These are phyloP conservation scores for Ceratocystis eucalypticola DNA, from an alignment of 2,329 filamentous ascomycete species.

Conservation along the genomic window DNA sequence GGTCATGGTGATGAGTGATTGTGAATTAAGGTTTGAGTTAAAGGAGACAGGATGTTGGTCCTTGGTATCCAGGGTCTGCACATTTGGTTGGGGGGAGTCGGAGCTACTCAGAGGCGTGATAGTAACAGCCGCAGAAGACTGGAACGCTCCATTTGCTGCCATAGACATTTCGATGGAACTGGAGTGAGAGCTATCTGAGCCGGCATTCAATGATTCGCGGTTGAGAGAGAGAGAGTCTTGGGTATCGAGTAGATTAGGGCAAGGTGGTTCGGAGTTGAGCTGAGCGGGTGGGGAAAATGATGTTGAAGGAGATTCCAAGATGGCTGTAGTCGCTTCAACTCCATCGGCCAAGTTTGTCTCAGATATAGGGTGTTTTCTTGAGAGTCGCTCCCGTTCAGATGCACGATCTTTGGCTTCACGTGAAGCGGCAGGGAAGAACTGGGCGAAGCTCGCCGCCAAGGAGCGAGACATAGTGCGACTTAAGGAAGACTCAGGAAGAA, in stretches of 20 bases:
- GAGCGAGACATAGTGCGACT: constrained; percentile 62
- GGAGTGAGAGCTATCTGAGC: constrained; percentile 57
- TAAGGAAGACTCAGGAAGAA: neutral
- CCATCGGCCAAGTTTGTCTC: neutral
- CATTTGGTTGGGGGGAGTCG: constrained; percentile 33
- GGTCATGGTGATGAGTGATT: neutral
- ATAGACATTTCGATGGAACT: constrained; percentile 36
- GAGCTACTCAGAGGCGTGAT: constrained; percentile 38
- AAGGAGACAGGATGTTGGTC: constrained; percentile 17
- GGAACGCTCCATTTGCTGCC: neutral
- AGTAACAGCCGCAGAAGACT: constrained; percentile 30
- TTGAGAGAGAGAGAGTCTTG: constrained; percentile 40
- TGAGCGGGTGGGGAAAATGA: neutral
- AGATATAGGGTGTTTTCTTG: constrained; percentile 8
- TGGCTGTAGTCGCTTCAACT: neutral
- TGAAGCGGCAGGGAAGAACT: constrained; percentile 73
- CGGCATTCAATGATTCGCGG: constrained; percentile 57
- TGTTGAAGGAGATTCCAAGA: neutral
- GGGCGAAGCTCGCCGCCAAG: constrained; percentile 62
- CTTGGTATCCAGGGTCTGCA: neutral
- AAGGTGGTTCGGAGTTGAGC: neutral
- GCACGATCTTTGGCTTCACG: constrained; percentile 47
- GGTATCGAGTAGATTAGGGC: neutral
- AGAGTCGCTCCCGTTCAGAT: constrained; percentile 45
- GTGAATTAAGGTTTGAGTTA: constrained; percentile 26